Percentiles rank a stretch among this genome's conserved stretches.
Conservation (phyloP, 805 yeast genomes). For the Starmerella etchellsii region DNA sequence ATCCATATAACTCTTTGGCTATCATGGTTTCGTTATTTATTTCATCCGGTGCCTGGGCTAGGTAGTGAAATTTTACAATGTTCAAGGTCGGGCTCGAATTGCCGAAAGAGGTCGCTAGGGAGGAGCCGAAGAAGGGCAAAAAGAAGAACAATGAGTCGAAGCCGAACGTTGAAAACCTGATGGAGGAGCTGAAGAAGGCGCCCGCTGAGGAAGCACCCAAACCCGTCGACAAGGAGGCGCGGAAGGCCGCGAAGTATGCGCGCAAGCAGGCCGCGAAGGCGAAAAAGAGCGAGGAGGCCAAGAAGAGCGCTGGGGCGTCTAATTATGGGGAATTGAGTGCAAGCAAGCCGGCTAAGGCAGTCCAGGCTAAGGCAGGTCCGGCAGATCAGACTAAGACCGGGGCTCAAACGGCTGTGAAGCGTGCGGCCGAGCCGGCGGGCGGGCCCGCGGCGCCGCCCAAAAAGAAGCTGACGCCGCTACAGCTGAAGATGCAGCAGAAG, state of each 20-base stretch:
- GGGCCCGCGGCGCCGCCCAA: not conserved
- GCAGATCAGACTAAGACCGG: not conserved
- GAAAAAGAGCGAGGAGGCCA: slow-evolving; percentile 1
- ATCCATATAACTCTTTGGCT: too few species aligned
- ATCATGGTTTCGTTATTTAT: too few species aligned
- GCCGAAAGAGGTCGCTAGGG: slow-evolving; percentile 12
- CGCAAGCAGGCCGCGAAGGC: not conserved
- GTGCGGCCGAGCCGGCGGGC: not conserved
- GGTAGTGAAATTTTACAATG: slow-evolving; percentile 6
- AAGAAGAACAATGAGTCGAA: not conserved
- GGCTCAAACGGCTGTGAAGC: not conserved
- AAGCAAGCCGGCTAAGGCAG: not conserved
- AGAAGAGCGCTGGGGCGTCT: too few species aligned
- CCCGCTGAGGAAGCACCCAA: not conserved
- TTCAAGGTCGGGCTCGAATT: slow-evolving; percentile 17
- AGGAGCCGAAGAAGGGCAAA: slow-evolving; percentile 8
- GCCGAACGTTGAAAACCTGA: slow-evolving; percentile 11
- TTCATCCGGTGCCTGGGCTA: too few species aligned
- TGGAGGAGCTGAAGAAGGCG: slow-evolving; percentile 11
- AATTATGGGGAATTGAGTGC: too few species aligned
- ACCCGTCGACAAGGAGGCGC: not conserved
- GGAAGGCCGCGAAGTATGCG: not conserved
- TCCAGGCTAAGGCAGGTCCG: too few species aligned
- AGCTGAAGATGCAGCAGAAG: slow-evolving; percentile 90
- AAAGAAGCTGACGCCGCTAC: slow-evolving; percentile 63